A percentile compares a stretch with the other conserved stretches of the same genome.
Conservation (phyloP, 805 yeast species). For the Candida namnaoensis region DNA sequence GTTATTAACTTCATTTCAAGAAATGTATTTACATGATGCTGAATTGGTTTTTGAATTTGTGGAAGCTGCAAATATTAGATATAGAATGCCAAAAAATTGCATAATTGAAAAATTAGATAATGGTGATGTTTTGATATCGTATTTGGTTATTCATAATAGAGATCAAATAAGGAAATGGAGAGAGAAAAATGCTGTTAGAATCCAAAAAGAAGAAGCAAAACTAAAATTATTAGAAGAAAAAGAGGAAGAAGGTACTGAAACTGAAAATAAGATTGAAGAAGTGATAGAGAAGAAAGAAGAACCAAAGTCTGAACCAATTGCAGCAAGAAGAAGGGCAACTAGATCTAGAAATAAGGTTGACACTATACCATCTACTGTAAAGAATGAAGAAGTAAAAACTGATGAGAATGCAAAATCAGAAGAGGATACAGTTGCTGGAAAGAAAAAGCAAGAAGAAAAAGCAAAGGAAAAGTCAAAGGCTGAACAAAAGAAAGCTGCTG, state of each 20-base stretch:
- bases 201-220: conserved; percentile 8
- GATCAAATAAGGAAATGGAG: conserved; percentile 16
- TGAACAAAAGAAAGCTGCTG: conserved; percentile 10
- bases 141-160: conserved; percentile 20
- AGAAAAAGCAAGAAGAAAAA: no score
- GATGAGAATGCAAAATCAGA: no score
- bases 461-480: not conserved
- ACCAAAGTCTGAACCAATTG: conserved; percentile 1
- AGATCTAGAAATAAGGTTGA: no score
- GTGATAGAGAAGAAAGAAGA: conserved; percentile 4
- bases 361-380: no score
- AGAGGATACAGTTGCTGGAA: no score
- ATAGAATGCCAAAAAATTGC: conserved; percentile 65
- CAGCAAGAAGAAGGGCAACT: no score
- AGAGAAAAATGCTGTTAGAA: conserved; percentile 8
- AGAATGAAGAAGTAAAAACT: no score
- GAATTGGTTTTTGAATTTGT: conserved; percentile 78
- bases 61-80: conserved; percentile 73
- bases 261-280: conserved; percentile 6
- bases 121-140: conserved; percentile 27
- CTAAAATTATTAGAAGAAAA: conserved; percentile 9
- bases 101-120: conserved; percentile 49
- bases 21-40: conserved; percentile 57
- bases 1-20: conserved; percentile 70
- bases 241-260: conserved; percentile 6